Base-by-base conservation (phyloP, 257 asterid species). In the Nicotiana knightiana region DNA sequence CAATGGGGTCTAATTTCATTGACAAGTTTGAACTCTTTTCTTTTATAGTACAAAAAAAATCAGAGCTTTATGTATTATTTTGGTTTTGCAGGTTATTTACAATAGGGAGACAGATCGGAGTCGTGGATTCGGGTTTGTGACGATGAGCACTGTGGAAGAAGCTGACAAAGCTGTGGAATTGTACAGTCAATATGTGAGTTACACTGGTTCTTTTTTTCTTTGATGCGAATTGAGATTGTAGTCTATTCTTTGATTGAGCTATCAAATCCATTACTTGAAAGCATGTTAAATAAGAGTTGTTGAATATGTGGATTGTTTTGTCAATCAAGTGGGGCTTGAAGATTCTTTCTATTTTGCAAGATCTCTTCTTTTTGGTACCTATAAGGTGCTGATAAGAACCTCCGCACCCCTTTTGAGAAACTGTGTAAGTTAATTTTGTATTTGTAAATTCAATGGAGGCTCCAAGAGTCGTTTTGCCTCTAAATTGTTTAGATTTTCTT, bases 121-220 rank as follows among this genome's bases (percentile, higher is more conserved):
- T 85, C 87, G 97, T 63, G 99, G 99, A 33, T 96, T 96, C 6
- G 99, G 93, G n/a, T 96, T 96, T 83, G 97, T 96, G 84, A 89
- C 98, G 0, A 94, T 96, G 99, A 87, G 94, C 75, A 91, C 94
- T 9, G 93, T 89, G 67, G 97, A 90, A 85, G 97, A 96, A 89
- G 98, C 97, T 82, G 97, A 93, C 53, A 92, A 89, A 75, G 99
- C 99, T 82, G 95, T 92, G 66, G 96, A 90, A 67, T 81, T 90
- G 91, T 93, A 91, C 86, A 80, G 92, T 86, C 87, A 92, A 18
- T 93, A 87, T 87, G 99, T 96, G 86, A 91, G 99, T 92, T 83
- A 43, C 21, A 63, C 65, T 64, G 35, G 1, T 35, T 37, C 21
- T 4, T 13, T 3, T 39, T 46, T 46, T 84, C 67, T 9, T 76